Conservation (phyloP, 176 grass and related monocot species). For the Echinochloa phyllopogon region DNA sequence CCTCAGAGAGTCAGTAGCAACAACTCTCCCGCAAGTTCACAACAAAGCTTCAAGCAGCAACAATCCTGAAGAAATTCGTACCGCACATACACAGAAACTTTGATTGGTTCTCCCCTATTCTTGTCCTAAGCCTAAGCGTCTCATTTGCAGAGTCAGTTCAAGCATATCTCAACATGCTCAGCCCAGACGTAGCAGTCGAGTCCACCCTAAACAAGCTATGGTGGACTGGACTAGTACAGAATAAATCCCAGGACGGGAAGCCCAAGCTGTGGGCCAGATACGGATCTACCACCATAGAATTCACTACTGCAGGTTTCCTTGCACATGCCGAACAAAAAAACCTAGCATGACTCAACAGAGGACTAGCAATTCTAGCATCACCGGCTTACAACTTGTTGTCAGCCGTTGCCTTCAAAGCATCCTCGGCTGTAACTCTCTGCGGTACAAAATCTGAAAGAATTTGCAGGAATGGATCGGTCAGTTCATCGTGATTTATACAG, state of each 20-base stretch:
- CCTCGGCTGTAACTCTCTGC: conserved; percentile 57
- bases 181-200: neutral
- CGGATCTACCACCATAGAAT: neutral
- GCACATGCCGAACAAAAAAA: neutral
- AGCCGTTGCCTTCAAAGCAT: conserved; percentile 56
- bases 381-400: neutral
- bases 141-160: neutral
- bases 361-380: conserved; percentile 7
- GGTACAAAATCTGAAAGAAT: conserved; percentile 75
- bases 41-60: neutral
- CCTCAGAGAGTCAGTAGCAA: no score
- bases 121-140: neutral
- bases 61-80: neutral
- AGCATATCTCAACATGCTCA: no score
- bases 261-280: neutral
- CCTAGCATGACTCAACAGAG: neutral
- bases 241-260: neutral
- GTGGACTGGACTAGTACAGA: neutral
- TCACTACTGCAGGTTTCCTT: neutral
- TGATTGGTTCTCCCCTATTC: neutral
- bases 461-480: neutral
- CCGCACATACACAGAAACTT: neutral
- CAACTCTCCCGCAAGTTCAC: no score
- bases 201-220: neutral
- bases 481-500: neutral